phyloP scores from a whole-genome alignment of 2,329 filamentous ascomycete genomes.

The Atkinsonella hypoxylon region DNA sequence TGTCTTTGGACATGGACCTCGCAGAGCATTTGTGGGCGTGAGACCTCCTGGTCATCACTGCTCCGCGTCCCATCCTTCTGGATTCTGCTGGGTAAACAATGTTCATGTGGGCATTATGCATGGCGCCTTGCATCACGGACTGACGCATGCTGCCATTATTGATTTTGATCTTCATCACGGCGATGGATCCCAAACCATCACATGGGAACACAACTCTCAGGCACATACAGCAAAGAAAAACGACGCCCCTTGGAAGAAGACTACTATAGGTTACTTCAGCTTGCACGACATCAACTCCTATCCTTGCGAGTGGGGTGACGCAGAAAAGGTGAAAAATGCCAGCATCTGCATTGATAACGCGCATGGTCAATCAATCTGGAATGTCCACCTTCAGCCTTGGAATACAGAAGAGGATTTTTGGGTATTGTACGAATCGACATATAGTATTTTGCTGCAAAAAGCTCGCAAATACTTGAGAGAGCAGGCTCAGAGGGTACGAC shows the following conservation, averaged over 20 bases:
- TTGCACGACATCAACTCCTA: slow-evolving; percentile 98
- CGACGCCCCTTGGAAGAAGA: slow-evolving; percentile 64
- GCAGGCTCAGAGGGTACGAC: slow-evolving; percentile 55
- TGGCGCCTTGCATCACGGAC: slow-evolving; percentile 66
- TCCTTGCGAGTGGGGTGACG: slow-evolving; percentile 87
- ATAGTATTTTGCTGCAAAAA: slow-evolving; percentile 67
- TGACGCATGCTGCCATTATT: slow-evolving; percentile 89
- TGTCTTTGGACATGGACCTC: slow-evolving; percentile 57
- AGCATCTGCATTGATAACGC: slow-evolving; percentile 91
- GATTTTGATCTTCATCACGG: slow-evolving; percentile 90
- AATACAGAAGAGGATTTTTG: slow-evolving; percentile 77
- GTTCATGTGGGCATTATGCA: slow-evolving; percentile 95
- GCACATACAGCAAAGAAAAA: slow-evolving; percentile 53
- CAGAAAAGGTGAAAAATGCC: slow-evolving; percentile 85
- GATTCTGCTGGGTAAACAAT: slow-evolving; percentile 98
- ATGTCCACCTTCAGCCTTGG: slow-evolving; percentile 86
- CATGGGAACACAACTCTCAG: slow-evolving; percentile 79
- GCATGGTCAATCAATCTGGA: slow-evolving; percentile 91
- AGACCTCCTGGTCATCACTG: slow-evolving; percentile 94
- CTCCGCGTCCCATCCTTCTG: slow-evolving; percentile 76
- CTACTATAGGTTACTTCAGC: slow-evolving; percentile 89
- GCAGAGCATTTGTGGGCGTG: slow-evolving; percentile 80
- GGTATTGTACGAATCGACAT: slow-evolving; percentile 71
- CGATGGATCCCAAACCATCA: slow-evolving; percentile 88
- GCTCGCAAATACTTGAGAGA: slow-evolving; percentile 61